Conservation (phyloP, 352 stramenopile genomes). For the Halophytophthora batemanensis region DNA sequence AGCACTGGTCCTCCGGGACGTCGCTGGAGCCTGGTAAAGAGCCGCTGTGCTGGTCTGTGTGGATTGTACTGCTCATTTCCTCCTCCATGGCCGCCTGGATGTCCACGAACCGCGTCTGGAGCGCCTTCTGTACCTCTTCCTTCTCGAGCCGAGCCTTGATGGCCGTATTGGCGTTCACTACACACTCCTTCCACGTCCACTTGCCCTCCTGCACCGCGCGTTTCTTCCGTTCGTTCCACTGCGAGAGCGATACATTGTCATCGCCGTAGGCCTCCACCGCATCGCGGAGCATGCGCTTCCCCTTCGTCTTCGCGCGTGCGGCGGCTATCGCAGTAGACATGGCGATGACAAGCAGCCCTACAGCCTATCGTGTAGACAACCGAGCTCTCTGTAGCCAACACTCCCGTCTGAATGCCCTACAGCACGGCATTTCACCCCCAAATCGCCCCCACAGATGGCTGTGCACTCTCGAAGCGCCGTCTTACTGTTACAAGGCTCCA, state of each 20-base stretch:
- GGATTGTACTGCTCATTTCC: slow-evolving; percentile 28
- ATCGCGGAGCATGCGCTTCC: slow-evolving; percentile 62
- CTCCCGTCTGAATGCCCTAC: no score
- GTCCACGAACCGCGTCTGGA: slow-evolving; percentile 38
- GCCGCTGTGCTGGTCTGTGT: slow-evolving; percentile 17
- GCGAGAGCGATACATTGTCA: slow-evolving; percentile 40
- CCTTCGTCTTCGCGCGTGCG: slow-evolving; percentile 59
- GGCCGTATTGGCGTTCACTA: slow-evolving; percentile 30
- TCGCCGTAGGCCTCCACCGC: slow-evolving; percentile 52
- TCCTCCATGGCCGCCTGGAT: slow-evolving; percentile 30
- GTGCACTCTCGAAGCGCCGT: no score
- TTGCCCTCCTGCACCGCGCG: slow-evolving; percentile 25
- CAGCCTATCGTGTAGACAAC: no score
- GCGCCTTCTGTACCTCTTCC: slow-evolving; percentile 17
- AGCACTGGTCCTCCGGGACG: slow-evolving; percentile 18
- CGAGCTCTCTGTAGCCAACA: no score
- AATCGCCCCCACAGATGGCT: no score
- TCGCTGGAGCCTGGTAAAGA: slow-evolving; percentile 9
- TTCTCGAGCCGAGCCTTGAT: slow-evolving; percentile 42
- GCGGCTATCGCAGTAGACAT: slow-evolving; percentile 69
- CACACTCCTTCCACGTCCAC: slow-evolving; percentile 45
- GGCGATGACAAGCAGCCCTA: no score
- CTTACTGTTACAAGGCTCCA: no score
- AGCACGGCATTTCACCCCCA: no score
- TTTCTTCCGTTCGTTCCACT: slow-evolving; percentile 59